Percentiles rank a stretch among this genome's conserved stretches.
These are phyloP conservation scores for Colletotrichum sp. DNA, from an alignment of 2,329 filamentous ascomycete species.

Conservation along the genomic window DNA sequence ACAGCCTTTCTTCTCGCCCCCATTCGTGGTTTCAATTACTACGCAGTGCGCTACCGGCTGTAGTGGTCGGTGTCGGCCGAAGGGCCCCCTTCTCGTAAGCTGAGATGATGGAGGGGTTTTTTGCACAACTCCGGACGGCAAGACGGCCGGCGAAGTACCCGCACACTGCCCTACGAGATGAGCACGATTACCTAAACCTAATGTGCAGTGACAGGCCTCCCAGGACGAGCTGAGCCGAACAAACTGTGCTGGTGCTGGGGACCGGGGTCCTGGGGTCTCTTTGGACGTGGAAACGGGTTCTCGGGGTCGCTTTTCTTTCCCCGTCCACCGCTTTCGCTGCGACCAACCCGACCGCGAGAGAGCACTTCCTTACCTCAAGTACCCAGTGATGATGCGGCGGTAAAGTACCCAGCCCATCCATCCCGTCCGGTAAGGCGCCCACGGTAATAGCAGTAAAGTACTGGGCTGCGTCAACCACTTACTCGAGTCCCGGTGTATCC, in stretches of 20 bases:
- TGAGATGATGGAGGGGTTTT: background rate
- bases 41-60: background rate
- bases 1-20: background rate
- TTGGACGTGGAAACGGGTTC: background rate
- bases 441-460: background rate
- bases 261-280: background rate
- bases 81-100: background rate
- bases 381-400: background rate
- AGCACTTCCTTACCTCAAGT: background rate
- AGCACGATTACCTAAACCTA: slow-evolving; percentile 11
- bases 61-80: background rate
- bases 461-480: background rate
- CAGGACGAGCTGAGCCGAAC: background rate
- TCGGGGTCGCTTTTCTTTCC: slow-evolving; percentile 2
- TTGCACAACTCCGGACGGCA: background rate
- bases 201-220: background rate
- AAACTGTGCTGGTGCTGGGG: background rate
- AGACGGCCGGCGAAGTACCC: background rate
- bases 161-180: background rate
- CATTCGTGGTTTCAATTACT: background rate
- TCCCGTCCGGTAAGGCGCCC: background rate
- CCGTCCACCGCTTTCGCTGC: slow-evolving; percentile 1
- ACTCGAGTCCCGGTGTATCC: background rate
- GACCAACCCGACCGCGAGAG: background rate
- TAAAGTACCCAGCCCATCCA: background rate